Percentiles rank a stretch among this genome's conserved stretches.
Evolutionary conservation across 805 yeast species (phyloP).

Genomic region (Scheffersomyces amazonensis): DNA sequence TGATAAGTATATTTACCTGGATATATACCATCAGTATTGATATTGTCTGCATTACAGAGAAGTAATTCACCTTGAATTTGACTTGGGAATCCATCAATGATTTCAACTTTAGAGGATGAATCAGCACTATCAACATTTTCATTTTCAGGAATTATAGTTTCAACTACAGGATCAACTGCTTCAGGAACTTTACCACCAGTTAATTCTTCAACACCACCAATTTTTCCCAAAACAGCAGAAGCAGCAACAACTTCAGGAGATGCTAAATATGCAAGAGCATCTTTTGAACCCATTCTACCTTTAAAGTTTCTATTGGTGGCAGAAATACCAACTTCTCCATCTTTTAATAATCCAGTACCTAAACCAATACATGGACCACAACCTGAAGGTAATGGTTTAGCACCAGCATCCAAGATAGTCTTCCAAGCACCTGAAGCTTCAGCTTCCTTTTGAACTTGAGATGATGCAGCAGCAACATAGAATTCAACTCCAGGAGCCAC

Average conservation of each 20-base stretch:
- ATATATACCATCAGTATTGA: slow-evolving; percentile 97
- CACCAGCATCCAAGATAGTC: slow-evolving; percentile 85
- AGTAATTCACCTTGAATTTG: slow-evolving; percentile 87
- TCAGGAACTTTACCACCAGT: slow-evolving; percentile 52
- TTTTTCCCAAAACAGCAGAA: slow-evolving; percentile 91
- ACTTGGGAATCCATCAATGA: slow-evolving; percentile 88
- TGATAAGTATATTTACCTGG: slow-evolving; percentile 99
- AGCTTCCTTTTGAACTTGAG: slow-evolving; percentile 90
- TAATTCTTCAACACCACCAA: slow-evolving; percentile 89
- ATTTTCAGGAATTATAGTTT: slow-evolving; percentile 26
- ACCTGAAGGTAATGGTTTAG: slow-evolving; percentile 93
- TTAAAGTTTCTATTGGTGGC: slow-evolving; percentile 98
- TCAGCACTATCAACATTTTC: slow-evolving; percentile 28
- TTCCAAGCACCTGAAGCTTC: slow-evolving; percentile 92
- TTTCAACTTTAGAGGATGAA: slow-evolving; percentile 53
- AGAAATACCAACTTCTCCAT: slow-evolving; percentile 97
- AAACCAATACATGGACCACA: slow-evolving; percentile 99
- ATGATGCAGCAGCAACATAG: slow-evolving; percentile 96
- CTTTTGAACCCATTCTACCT: slow-evolving; percentile 98
- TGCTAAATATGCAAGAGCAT: slow-evolving; percentile 92
- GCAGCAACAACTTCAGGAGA: slow-evolving; percentile 99
- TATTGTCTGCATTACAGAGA: slow-evolving; percentile 93
- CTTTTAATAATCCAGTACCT: slow-evolving; percentile 89
- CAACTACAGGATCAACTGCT: slow-evolving; percentile 45
- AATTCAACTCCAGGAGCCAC: slow-evolving; percentile 90